These are phyloP conservation scores for Gentiana macrophylla DNA, from an alignment of 257 asterid species.

Conservation along the genomic window DNA sequence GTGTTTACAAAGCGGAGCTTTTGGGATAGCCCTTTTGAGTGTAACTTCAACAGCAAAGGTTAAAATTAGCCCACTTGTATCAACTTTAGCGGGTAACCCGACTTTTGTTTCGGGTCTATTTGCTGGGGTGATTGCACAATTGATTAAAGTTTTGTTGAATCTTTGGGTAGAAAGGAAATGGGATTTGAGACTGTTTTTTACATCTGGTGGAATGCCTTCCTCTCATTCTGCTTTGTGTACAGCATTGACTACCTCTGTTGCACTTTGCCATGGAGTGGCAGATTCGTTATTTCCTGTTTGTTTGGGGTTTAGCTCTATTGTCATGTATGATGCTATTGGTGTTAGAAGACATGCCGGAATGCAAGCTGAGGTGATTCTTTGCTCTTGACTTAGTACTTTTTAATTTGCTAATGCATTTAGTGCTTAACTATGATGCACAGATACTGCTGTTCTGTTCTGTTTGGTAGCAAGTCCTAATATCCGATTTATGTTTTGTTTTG, in stretches of 20 bases:
- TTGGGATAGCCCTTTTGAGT: slow-evolving; percentile 64
- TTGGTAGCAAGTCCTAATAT: too few relatives aligned
- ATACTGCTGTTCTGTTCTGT: too few relatives aligned
- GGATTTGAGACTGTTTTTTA: slow-evolving; percentile 65
- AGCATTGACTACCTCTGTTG: slow-evolving; percentile 82
- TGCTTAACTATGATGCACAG: too few relatives aligned
- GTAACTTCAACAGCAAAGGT: slow-evolving; percentile 74
- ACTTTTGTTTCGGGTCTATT: slow-evolving; percentile 67
- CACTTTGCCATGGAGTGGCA: slow-evolving; percentile 76
- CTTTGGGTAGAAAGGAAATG: slow-evolving; percentile 76
- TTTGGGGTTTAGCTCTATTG: slow-evolving; percentile 77
- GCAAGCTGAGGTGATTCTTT: slow-evolving; percentile 65
- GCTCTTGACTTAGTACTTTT: neutral
- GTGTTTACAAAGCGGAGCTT: slow-evolving; percentile 42
- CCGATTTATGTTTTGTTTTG: too few relatives aligned
- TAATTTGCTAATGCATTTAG: neutral
- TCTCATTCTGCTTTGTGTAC: slow-evolving; percentile 90
- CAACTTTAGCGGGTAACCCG: slow-evolving; percentile 70
- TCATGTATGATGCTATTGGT: slow-evolving; percentile 92
- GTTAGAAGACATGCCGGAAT: slow-evolving; percentile 88
- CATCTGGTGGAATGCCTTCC: slow-evolving; percentile 91
- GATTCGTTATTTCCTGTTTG: slow-evolving; percentile 87
- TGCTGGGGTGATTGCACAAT: slow-evolving; percentile 69
- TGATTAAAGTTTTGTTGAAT: slow-evolving; percentile 63
- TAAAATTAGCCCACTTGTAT: slow-evolving; percentile 68